A percentile compares a stretch with the other conserved stretches of the same genome.
These are phyloP conservation scores for Aspergillus unguis DNA, from an alignment of 2,329 filamentous ascomycete genomes.

Conservation along the genomic window DNA sequence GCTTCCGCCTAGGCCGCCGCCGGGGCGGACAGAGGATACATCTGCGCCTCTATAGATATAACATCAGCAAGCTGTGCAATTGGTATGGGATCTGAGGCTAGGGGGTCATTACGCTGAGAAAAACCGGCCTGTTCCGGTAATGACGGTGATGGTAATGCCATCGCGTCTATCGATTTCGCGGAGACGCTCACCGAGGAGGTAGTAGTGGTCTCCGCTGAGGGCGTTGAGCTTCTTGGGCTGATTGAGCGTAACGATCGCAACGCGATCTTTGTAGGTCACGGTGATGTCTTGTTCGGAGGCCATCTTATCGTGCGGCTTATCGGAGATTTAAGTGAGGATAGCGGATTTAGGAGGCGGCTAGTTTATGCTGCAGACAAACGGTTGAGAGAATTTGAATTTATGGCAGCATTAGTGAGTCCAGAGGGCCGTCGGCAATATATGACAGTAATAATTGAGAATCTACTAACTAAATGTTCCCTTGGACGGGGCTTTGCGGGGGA, in stretches of 20 bases:
- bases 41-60: constrained; percentile 66
- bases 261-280: constrained; percentile 62
- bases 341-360: too few species aligned
- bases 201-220: constrained; percentile 69
- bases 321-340: neutral
- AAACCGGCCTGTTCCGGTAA: constrained; percentile 74
- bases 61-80: neutral
- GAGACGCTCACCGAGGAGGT: constrained; percentile 68
- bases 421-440: too few species aligned
- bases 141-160: constrained; percentile 78
- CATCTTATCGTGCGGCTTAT: neutral
- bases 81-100: neutral
- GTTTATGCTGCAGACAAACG: too few species aligned
- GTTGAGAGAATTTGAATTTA: too few species aligned
- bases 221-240: constrained; percentile 86
- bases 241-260: constrained; percentile 84
- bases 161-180: constrained; percentile 73
- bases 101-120: constrained; percentile 72
- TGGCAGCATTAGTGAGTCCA: too few species aligned
- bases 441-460: too few species aligned
- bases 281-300: constrained; percentile 47
- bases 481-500: too few species aligned
- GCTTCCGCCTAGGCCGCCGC: constrained; percentile 40
- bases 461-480: too few species aligned
- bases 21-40: constrained; percentile 56